Evolutionary conservation across 2,329 filamentous ascomycete species (phyloP).

Genomic region (Leptographium flavum): DNA sequence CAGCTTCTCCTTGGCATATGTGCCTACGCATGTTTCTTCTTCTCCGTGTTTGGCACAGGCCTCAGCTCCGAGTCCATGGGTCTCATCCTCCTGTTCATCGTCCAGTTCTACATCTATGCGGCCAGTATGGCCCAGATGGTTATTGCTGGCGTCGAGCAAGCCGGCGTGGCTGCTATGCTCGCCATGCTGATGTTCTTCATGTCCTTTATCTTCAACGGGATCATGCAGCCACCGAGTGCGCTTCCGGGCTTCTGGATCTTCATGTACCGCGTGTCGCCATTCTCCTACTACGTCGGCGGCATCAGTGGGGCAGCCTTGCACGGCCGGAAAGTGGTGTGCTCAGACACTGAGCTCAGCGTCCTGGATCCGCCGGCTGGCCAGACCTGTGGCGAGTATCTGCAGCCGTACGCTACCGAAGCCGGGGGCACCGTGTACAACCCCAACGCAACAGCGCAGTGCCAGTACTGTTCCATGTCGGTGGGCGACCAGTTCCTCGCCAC

Average conservation of each 20-base stretch:
- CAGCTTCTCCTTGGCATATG: slow-evolving; percentile 58
- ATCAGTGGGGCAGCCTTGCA: slow-evolving; percentile 54
- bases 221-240: slow-evolving; percentile 41
- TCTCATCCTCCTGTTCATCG: slow-evolving; percentile 48
- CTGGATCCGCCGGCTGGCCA: slow-evolving; percentile 50
- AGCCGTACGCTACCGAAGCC: slow-evolving; percentile 32
- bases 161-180: slow-evolving; percentile 50
- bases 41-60: slow-evolving; percentile 53
- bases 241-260: slow-evolving; percentile 65
- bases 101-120: slow-evolving; percentile 55
- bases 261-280: slow-evolving; percentile 56
- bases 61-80: slow-evolving; percentile 41
- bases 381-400: slow-evolving; percentile 51
- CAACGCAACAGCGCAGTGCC: slow-evolving; percentile 38
- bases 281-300: slow-evolving; percentile 55
- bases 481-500: slow-evolving; percentile 45
- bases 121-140: slow-evolving; percentile 60
- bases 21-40: slow-evolving; percentile 61
- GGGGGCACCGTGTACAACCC: slow-evolving; percentile 50
- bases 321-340: slow-evolving; percentile 35
- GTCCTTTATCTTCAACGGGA: slow-evolving; percentile 43
- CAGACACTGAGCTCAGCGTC: slow-evolving; percentile 39
- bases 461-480: slow-evolving; percentile 50
- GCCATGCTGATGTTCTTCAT: slow-evolving; percentile 45
- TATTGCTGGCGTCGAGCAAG: slow-evolving; percentile 54